A percentile compares a stretch with the other conserved stretches of the same genome.
phyloP scores from a whole-genome alignment of 345 rosid genomes.

The Eutrema japonicum region DNA sequence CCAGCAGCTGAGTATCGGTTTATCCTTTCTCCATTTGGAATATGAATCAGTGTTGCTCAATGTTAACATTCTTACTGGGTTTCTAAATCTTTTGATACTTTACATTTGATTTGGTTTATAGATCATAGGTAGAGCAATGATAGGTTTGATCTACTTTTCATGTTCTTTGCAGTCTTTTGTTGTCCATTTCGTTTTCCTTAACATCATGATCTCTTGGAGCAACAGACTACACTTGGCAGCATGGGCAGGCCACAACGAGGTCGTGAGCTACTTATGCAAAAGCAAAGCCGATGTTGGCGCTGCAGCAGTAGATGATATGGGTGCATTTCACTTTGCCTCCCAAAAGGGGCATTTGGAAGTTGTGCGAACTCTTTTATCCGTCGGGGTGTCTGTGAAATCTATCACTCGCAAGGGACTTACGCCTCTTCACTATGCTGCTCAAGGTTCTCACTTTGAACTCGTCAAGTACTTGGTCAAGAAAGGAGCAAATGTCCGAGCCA shows the following conservation, averaged over 20 bases:
- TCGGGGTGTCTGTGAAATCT: conserved; percentile 72
- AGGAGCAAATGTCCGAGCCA: conserved; percentile 64
- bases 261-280: conserved; percentile 80
- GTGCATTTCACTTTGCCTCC: conserved; percentile 95
- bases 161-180: conserved; percentile 5
- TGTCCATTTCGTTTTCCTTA: conserved; percentile 43
- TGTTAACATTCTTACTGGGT: neutral
- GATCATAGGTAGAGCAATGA: conserved; percentile 8
- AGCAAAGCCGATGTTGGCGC: conserved; percentile 95
- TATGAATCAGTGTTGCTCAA: neutral
- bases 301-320: conserved; percentile 97
- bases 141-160: neutral
- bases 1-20: too few species aligned
- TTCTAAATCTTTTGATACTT: neutral
- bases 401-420: conserved; percentile 82
- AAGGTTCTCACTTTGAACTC: conserved; percentile 81
- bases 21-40: neutral
- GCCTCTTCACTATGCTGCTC: conserved; percentile 91
- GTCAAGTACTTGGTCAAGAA: conserved; percentile 76
- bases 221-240: conserved; percentile 91
- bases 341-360: conserved; percentile 90
- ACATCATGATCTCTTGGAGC: conserved; percentile 44
- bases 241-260: conserved; percentile 87
- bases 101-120: neutral
- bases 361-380: conserved; percentile 60